Evolutionary conservation across 2,329 filamentous ascomycete species (phyloP), one percentile per base, ranked within the genome.

Genomic region (Fonsecaea multimorphosa): DNA sequence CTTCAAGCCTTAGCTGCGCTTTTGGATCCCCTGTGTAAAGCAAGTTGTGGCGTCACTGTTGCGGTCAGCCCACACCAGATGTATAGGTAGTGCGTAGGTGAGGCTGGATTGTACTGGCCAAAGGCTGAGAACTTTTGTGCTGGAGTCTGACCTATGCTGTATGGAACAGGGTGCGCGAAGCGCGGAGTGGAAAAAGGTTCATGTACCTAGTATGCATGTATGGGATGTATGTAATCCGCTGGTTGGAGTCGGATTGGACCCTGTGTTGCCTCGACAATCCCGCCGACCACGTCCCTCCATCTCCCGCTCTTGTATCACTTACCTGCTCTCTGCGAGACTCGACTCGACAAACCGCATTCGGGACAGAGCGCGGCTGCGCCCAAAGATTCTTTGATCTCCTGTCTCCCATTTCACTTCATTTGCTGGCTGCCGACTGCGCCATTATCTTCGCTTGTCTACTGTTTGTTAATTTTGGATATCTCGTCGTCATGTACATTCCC

Each of bases 391-490:
- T 49, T 31, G 63, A 74, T 78, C 44, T 12, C 19, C 14, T 29
- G 24, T 52, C 14, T 36, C 75, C 60, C 72, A 75, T 49, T 52
- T 34, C 29, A 46, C 49, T 40, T 36, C 51, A 22, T 40, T 14
- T 51, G 16, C 14, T 55, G 34, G 55, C 44, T 54, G 64, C 55
- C 53, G 22, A 57, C 51, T 34, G 36, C 65, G 49, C 55, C 58
- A 65, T 59, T 36, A 65, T 74, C 72, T 24, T 72, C 65, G 44
- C 60, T 68, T 12, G 27, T 44, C 38, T 61, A 59, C 27, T 59
- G 29, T 36, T 58, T 49, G 40, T 61, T 40, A 31, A 52, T 68
- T 68, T 68, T 68, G 67, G 67, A 68, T 68, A 68, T 61, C 46
- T 55, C 31, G 61, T 59, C 55, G 53, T 52, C 57, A 67, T 67